Evolutionary conservation across 1,284 basidiomycete species (phyloP), one percentile per base, ranked within the genome.

Genomic region (Tilletia horrida): DNA sequence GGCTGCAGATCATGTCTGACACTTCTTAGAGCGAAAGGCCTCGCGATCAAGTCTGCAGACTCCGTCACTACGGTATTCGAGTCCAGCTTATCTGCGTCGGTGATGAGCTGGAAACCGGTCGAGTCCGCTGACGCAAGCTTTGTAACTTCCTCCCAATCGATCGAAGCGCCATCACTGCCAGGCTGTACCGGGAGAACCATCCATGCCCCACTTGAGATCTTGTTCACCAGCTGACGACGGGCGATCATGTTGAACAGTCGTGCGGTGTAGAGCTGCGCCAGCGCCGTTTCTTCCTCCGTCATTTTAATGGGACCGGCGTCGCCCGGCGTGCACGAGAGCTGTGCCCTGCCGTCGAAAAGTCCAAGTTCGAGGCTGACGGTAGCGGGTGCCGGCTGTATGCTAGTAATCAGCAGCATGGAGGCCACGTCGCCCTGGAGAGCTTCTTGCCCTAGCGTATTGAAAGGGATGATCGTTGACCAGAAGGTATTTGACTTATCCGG

Each of bases 381-480:
- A 27, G n/a, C 29, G 27, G 23, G 27, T 3, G 29, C 27, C 14
- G 55, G 27, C 16, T 8, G 14, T 3, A 18, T 29, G 29, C 25
- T n/a, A 8, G 55, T 59, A 11, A 59, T 14, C 7, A 59, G 55
- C 29, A 59, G 14, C 29, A 59, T n/a, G 13, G 55, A 16, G 9
- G 55, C 27, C 1, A 59, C 55, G 1, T 18, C 13, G 14, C 55
- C 55, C 6, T 14, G 14, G 8, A 59, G 13, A 31, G 55, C 55
- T 18, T 29, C 50, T 2, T 21, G 8, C 18, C n/a, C 31, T 66
- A 43, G 65, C 66, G 16, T 1, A 16, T 31, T 61, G 55, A 31
- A 70, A 1, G 42, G 31, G 7, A 43, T 64, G 25, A 59, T 63
- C 66, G 25, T 71, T 27, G 43, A 42, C 42, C 7, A 71, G 40